Evolutionary conservation across 164 flowering plant genomes (phyloP).

Genomic region (Warburgia ugandensis): DNA sequence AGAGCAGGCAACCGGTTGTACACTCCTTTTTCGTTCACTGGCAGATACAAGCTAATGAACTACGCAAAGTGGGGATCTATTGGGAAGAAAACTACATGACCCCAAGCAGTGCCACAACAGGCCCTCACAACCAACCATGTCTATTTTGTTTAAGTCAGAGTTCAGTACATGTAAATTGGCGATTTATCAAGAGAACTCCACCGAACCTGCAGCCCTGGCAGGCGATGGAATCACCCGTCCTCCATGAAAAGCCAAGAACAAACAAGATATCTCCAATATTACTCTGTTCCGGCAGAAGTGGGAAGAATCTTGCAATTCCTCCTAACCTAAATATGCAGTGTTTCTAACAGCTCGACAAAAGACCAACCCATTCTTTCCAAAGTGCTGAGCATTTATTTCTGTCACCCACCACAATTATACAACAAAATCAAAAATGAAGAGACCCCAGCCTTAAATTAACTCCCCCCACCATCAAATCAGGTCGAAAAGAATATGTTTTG

Average conservation of each 20-base stretch:
- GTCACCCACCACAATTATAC: conserved; percentile 11
- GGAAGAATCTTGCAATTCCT: neutral
- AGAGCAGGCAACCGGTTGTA: too few relatives aligned
- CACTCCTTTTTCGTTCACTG: too few relatives aligned
- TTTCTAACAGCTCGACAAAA: neutral
- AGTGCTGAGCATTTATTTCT: conserved; percentile 7
- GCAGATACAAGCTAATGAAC: too few relatives aligned
- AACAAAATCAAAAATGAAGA: neutral
- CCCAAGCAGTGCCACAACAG: too few relatives aligned
- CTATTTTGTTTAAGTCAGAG: too few relatives aligned
- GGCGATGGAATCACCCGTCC: too few relatives aligned
- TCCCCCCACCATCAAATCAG: conserved; percentile 7
- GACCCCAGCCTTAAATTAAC: conserved; percentile 1
- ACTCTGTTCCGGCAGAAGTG: neutral
- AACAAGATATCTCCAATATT: neutral
- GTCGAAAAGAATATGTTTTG: conserved; percentile 10
- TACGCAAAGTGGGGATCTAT: too few relatives aligned
- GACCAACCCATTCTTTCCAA: neutral
- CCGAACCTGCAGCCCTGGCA: too few relatives aligned
- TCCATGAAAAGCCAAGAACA: neutral
- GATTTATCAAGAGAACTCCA: too few relatives aligned
- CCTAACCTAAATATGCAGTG: neutral
- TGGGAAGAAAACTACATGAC: too few relatives aligned
- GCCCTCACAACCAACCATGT: too few relatives aligned
- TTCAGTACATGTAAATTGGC: too few relatives aligned